These are phyloP conservation scores for Penicillium aurantiogriseum DNA, from an alignment of 2,329 filamentous ascomycete species.

Conservation along the genomic window DNA sequence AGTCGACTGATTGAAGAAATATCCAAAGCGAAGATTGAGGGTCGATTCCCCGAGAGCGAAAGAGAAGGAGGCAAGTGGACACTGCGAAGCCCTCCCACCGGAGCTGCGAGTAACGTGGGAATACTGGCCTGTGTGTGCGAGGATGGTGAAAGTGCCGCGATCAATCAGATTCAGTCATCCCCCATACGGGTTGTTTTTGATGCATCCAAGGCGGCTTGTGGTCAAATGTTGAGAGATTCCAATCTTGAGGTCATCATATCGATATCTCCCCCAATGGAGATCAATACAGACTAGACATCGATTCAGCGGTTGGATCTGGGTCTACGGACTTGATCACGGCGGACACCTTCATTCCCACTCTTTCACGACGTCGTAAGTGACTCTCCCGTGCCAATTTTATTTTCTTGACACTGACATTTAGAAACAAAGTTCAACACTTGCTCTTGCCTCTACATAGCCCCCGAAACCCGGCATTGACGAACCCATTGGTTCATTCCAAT, in stretches of 20 bases:
- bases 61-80: constrained; percentile 80
- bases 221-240: constrained; percentile 31
- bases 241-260: constrained; percentile 55
- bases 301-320: constrained; percentile 67
- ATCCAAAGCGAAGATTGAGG: constrained; percentile 80
- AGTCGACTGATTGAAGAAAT: constrained; percentile 79
- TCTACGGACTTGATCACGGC: constrained; percentile 71
- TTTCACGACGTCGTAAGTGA: constrained; percentile 69
- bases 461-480: constrained; percentile 47
- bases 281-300: constrained; percentile 56
- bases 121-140: constrained; percentile 50
- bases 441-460: constrained; percentile 69
- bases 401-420: constrained; percentile 9
- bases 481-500: constrained; percentile 73
- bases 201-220: constrained; percentile 30
- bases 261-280: constrained; percentile 67
- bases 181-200: constrained; percentile 40
- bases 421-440: constrained; percentile 63
- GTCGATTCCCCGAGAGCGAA: constrained; percentile 77
- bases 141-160: constrained; percentile 40
- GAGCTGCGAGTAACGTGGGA: constrained; percentile 56
- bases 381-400: not conserved
- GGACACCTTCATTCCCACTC: constrained; percentile 70
- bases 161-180: constrained; percentile 51
- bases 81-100: constrained; percentile 63